These are phyloP conservation scores for Epichloe hybrida DNA, from an alignment of 2,329 filamentous ascomycete genomes.

Conservation along the genomic window DNA sequence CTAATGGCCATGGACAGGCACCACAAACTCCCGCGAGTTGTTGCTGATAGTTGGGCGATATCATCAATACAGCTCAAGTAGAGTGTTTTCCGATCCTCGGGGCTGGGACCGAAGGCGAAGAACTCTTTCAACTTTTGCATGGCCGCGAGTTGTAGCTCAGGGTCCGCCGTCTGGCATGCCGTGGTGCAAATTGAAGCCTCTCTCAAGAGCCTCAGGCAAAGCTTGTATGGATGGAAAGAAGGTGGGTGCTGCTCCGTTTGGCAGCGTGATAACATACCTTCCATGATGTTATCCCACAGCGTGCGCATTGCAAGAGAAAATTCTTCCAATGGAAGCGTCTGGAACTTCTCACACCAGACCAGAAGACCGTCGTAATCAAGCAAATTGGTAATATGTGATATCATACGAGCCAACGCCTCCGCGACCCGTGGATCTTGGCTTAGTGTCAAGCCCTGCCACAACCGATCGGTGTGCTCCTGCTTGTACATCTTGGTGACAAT, in stretches of 20 bases:
- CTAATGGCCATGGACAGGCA: constrained; percentile 41
- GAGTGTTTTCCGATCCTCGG: constrained; percentile 44
- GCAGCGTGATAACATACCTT: constrained; percentile 31
- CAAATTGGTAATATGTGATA: constrained; percentile 32
- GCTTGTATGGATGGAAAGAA: constrained; percentile 31
- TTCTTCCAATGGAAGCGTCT: constrained; percentile 45
- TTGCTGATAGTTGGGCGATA: constrained; percentile 47
- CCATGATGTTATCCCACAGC: constrained; percentile 46
- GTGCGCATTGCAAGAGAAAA: constrained; percentile 50
- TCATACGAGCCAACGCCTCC: constrained; percentile 62
- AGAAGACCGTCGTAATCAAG: constrained; percentile 37
- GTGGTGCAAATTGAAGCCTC: constrained; percentile 49
- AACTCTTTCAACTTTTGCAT: constrained; percentile 46
- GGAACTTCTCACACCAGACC: constrained; percentile 59
- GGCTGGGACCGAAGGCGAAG: constrained; percentile 39
- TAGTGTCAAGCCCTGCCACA: constrained; percentile 73
- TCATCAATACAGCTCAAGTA: constrained; percentile 56
- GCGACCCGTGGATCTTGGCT: constrained; percentile 78
- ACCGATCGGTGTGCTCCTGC: constrained; percentile 56
- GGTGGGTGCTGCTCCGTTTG: constrained; percentile 20
- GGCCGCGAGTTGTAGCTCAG: constrained; percentile 51
- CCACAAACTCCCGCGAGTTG: constrained; percentile 60
- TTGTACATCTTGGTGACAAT: constrained; percentile 66
- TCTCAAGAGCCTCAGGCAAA: constrained; percentile 54
- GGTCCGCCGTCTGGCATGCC: constrained; percentile 41